A percentile compares a stretch with the other conserved stretches of the same genome.
phyloP scores from a whole-genome alignment of 352 stramenopile species.

The Pythium utonaiense region DNA sequence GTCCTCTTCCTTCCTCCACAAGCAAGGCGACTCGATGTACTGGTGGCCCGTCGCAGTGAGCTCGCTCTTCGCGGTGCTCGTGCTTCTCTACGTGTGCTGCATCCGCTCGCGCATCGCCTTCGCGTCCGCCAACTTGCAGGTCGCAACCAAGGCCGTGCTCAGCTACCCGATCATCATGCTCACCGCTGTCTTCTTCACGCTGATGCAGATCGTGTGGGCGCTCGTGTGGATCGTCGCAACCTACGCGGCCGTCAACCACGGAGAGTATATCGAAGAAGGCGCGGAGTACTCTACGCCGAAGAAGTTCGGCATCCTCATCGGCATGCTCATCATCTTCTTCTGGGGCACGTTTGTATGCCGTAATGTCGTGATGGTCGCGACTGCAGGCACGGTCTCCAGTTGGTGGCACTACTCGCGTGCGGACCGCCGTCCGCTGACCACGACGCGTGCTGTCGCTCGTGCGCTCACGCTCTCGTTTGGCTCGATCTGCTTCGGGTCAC shows the following conservation, averaged over 20 bases:
- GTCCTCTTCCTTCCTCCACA: constrained; percentile 37
- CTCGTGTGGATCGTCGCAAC: constrained; percentile 73
- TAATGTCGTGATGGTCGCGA: constrained; percentile 84
- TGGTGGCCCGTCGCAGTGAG: constrained; percentile 47
- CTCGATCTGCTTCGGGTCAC: constrained; percentile 75
- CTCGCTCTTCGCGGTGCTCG: constrained; percentile 38
- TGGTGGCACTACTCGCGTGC: constrained; percentile 76
- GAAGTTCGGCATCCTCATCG: constrained; percentile 56
- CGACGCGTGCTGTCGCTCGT: constrained; percentile 40
- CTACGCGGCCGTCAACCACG: constrained; percentile 56
- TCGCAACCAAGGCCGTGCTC: constrained; percentile 70
- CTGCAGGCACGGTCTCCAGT: constrained; percentile 76
- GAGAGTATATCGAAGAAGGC: constrained; percentile 38
- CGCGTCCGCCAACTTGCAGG: constrained; percentile 78
- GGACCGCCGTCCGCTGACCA: constrained; percentile 36
- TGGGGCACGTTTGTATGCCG: constrained; percentile 68
- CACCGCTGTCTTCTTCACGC: constrained; percentile 59
- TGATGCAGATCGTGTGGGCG: constrained; percentile 71
- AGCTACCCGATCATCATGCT: constrained; percentile 71
- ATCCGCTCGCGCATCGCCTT: constrained; percentile 62
- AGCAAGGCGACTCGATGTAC: constrained; percentile 37
- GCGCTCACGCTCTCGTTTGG: constrained; percentile 80
- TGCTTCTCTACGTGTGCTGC: constrained; percentile 54
- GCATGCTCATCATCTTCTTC: constrained; percentile 84
- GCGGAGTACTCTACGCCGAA: constrained; percentile 30